Evolutionary conservation across 2,329 filamentous ascomycete genomes (phyloP), one percentile per base, ranked within the genome.

Genomic region (Acrocalymma vagum): DNA sequence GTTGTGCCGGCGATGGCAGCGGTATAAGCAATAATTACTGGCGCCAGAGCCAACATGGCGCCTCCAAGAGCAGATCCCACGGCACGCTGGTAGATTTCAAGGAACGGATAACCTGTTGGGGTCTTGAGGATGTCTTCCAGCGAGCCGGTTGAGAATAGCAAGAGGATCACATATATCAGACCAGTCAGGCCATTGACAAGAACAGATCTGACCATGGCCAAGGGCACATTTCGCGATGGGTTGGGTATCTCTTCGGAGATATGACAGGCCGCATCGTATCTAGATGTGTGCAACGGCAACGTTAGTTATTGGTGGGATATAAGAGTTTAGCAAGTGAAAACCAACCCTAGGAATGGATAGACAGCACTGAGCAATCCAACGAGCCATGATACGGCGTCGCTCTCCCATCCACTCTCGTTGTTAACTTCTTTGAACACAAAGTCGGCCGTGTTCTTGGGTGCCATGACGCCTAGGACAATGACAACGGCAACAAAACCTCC

Each of bases 181-280:
- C 75, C 77, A 31, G 78, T 68, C 1, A 78, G 32, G 0, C 75
- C 76, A 33, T 79, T 79, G 24, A 75, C 55, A 0, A 66, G 35
- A 2, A 67, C 58, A 6, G 56, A 61, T 9, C 60, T 58, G 9
- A 69, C 31, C 63, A 70, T 71, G 6, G 65, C 61, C 9, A 64
- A 20, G 2, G 65, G 67, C 1, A 70, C 64, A 28, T 62, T 64
- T 21, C 44, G 43, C 3, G 41, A 46, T 16, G 45, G 58, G 45
- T 42, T 45, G 20, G 47, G 60, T 32, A 69, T 54, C 34, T 73
- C 71, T 46, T 58, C 55, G 2, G 53, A 42, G n/a, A 72, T 38
- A 48, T 76, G 74, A 6, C 71, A 71, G 10, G 70, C 71, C 0
- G 72, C 72, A 45, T 76, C 73, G 33, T 73, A 73, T 8, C 57